These are phyloP conservation scores for Ensete ventricosum DNA, from an alignment of 176 grass and related monocot species.

Conservation along the genomic window DNA sequence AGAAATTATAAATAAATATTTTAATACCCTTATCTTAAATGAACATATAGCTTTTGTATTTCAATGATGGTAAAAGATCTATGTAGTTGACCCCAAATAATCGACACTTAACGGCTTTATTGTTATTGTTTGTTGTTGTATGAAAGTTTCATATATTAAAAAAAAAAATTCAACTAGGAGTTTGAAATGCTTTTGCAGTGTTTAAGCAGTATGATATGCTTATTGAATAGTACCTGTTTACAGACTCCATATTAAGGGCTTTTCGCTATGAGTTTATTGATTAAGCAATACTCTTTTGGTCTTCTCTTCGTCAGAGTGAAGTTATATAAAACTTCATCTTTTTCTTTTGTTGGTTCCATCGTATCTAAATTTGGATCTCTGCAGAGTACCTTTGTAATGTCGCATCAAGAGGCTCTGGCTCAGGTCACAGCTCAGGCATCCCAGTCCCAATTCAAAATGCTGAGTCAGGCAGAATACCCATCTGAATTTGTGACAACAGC, in stretches of 20 bases:
- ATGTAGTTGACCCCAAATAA: too few species aligned
- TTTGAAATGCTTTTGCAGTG: background rate
- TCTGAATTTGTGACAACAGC: slow-evolving; percentile 17
- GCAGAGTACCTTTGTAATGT: slow-evolving; percentile 73
- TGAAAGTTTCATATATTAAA: too few species aligned
- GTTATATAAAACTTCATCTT: slow-evolving; percentile 7
- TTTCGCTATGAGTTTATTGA: background rate
- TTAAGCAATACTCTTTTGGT: background rate
- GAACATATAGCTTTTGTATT: too few species aligned
- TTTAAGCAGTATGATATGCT: background rate
- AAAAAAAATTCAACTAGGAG: too few species aligned
- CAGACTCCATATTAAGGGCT: background rate
- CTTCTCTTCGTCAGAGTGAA: background rate
- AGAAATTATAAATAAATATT: too few species aligned
- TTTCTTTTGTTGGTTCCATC: background rate
- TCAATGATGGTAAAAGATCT: too few species aligned
- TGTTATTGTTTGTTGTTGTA: too few species aligned
- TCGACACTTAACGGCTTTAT: too few species aligned
- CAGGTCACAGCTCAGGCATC: slow-evolving; percentile 80
- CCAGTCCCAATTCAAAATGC: slow-evolving; percentile 47
- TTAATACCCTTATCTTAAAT: too few species aligned
- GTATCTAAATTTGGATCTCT: slow-evolving; percentile 9
- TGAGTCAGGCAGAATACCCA: slow-evolving; percentile 32
- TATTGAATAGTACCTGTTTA: background rate
- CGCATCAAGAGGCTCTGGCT: slow-evolving; percentile 77